These are phyloP conservation scores for Geotrichum reessii DNA, from an alignment of 1,139 yeast genomes.

Conservation along the genomic window DNA sequence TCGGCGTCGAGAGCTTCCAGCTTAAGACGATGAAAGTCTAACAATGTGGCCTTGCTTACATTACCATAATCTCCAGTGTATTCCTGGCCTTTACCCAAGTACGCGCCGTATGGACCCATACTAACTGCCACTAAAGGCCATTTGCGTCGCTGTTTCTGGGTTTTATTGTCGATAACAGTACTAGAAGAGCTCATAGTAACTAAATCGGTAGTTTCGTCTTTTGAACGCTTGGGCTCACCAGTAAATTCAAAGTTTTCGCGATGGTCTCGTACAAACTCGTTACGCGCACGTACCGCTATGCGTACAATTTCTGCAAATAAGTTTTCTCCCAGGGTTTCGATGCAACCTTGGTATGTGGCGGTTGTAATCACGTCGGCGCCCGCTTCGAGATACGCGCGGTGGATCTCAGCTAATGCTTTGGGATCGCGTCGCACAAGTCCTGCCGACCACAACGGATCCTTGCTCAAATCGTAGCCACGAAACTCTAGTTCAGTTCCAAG, in stretches of 20 bases:
- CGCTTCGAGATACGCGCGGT: slow-evolving; percentile 44
- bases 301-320: background rate
- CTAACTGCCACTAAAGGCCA: slow-evolving; percentile 47
- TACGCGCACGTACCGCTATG: background rate
- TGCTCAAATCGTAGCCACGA: slow-evolving; percentile 35
- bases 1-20: slow-evolving; percentile 37
- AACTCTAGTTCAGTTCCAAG: slow-evolving; percentile 43
- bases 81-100: slow-evolving; percentile 58
- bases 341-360: slow-evolving; percentile 54
- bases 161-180: background rate
- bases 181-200: background rate
- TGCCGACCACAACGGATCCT: slow-evolving; percentile 57
- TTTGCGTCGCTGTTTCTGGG: background rate
- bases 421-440: slow-evolving; percentile 48
- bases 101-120: slow-evolving; percentile 72
- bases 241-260: slow-evolving; percentile 28
- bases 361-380: slow-evolving; percentile 57
- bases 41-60: slow-evolving; percentile 25
- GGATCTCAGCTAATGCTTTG: slow-evolving; percentile 45
- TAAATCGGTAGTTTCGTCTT: slow-evolving; percentile 30
- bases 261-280: background rate
- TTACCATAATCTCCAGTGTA: slow-evolving; percentile 55
- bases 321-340: slow-evolving; percentile 29
- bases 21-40: slow-evolving; percentile 47
- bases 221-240: slow-evolving; percentile 29